Evolutionary conservation across 768 basidiomycete genomes (phyloP).

Genomic region (Kwoniella botswanensis): DNA sequence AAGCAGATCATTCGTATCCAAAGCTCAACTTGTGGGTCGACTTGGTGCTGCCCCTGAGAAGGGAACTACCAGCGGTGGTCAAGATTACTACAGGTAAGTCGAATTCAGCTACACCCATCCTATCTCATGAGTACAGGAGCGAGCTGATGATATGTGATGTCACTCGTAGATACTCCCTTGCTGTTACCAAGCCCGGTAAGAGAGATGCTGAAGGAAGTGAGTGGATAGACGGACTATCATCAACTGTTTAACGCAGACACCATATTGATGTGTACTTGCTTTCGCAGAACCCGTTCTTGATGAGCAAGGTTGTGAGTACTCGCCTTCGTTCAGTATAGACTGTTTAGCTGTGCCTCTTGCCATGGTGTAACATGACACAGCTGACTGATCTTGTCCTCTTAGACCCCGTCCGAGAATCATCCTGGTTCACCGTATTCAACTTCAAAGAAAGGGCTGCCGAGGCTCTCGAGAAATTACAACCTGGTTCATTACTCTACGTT

Average conservation of each 20-base stretch:
- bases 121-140: neutral
- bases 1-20: constrained; percentile 26
- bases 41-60: constrained; percentile 33
- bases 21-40: constrained; percentile 31
- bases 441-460: constrained; percentile 24
- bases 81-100: constrained; percentile 28
- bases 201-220: constrained; percentile 31
- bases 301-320: constrained; percentile 29
- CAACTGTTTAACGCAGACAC: neutral
- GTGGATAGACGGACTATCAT: neutral
- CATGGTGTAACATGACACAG: neutral
- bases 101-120: neutral
- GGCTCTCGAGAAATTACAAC: constrained; percentile 20
- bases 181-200: constrained; percentile 26
- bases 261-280: neutral
- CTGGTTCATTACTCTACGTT: constrained; percentile 27
- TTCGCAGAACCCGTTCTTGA: constrained; percentile 25
- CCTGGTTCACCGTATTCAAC: constrained; percentile 36
- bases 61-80: constrained; percentile 19
- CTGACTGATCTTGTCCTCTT: neutral
- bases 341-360: too few species aligned
- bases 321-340: neutral
- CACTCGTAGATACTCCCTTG: constrained; percentile 22
- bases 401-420: constrained; percentile 34
- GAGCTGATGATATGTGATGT: neutral